Evolutionary conservation across 495 filamentous ascomycete genomes (phyloP), one percentile per base, ranked within the genome.

Genomic region (Hypoxylon perforatum): DNA sequence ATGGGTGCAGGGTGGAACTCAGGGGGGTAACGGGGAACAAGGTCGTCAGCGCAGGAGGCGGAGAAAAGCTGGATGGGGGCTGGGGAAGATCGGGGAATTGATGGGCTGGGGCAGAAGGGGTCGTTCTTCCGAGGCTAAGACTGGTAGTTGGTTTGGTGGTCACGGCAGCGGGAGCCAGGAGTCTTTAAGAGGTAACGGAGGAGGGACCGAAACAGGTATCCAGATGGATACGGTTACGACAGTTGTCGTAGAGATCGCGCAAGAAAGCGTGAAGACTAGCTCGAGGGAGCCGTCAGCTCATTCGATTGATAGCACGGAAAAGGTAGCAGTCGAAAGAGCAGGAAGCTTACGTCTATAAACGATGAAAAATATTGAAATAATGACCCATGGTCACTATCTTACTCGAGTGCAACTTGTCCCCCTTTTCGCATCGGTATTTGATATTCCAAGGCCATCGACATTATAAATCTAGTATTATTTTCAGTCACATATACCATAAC

Each of bases 181-280:
- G 18, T 75, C 74, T 11, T 61, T 80, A 19, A 69, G 72, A 39
- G 70, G 76, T 12, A 71, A 73, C 45, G 70, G 65, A 50, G 64
- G 33, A 42, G 48, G 41, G 50, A 59, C 22, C 39, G 74, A 68
- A 38, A 72, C 72, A 36, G 78, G 76, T 1, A 81, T 81, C 25
- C 78, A 81, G 68, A 75, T 77, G 72, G 79, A 81, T 63, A 75
- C 75, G 7, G 76, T 78, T 2, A 81, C 79, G 22, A 77, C 53
- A 12, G 78, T 81, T 8, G 74, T 75, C 0, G 73, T 81, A 9
- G 79, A 81, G 41, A 54, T 56, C 5, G 59, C 63, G 21, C 54
- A 58, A 11, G 60, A 51, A 18, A 25, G 55, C 28, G 33, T 39
- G n/a, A 61, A 68, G n/a, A 50, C 65, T 10, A 60, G 65, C 30